phyloP scores from a whole-genome alignment of 257 asterid species.

The Catharanthus roseus region DNA sequence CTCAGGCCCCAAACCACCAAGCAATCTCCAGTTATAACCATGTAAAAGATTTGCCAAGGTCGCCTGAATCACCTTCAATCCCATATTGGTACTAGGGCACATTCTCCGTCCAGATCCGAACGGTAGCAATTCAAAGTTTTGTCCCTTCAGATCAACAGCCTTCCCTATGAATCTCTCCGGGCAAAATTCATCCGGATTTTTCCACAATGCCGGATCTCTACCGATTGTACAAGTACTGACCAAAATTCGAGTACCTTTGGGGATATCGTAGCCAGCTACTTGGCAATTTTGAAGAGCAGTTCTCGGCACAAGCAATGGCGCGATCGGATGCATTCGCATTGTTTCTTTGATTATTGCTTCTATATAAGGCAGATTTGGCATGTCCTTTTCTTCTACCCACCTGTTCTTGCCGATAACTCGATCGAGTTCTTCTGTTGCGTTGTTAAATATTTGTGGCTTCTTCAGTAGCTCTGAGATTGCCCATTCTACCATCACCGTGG shows the following conservation, averaged over 20 bases:
- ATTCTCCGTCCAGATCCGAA: constrained; percentile 46
- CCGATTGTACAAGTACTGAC: constrained; percentile 34
- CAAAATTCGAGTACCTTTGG: constrained; percentile 28
- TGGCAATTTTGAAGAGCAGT: constrained; percentile 47
- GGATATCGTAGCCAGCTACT: constrained; percentile 39
- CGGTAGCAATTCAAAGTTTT: constrained; percentile 31
- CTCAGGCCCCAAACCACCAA: constrained; percentile 17
- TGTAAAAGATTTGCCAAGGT: constrained; percentile 40
- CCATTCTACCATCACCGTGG: constrained; percentile 83
- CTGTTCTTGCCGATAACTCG: constrained; percentile 45
- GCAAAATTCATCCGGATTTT: constrained; percentile 30
- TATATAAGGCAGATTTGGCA: constrained; percentile 29
- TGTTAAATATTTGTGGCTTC: constrained; percentile 48
- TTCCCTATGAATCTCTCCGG: constrained; percentile 35
- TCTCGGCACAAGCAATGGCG: constrained; percentile 68
- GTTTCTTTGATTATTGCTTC: constrained; percentile 38
- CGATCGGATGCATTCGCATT: constrained; percentile 42
- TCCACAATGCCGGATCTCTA: constrained; percentile 37
- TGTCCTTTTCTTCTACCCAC: constrained; percentile 47
- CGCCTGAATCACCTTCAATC: constrained; percentile 37
- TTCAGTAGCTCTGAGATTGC: constrained; percentile 76
- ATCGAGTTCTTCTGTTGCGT: constrained; percentile 66
- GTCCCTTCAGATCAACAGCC: constrained; percentile 31
- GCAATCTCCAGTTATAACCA: constrained; percentile 41
- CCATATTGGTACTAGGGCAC: constrained; percentile 39